phyloP scores from a whole-genome alignment of 2,329 filamentous ascomycete species.

The Leptographium wingfieldii region DNA sequence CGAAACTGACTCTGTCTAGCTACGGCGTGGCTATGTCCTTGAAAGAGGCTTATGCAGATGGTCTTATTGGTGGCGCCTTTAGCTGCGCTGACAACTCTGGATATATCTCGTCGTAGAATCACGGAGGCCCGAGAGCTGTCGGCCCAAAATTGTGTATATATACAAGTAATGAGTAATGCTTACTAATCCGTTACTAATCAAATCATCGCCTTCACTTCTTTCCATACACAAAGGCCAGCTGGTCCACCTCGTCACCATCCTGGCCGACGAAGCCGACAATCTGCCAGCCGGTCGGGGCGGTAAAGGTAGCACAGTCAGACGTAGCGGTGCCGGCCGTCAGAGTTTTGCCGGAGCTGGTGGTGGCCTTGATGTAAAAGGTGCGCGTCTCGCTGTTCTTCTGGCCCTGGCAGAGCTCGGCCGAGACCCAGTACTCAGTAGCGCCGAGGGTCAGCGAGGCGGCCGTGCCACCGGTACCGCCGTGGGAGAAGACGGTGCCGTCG shows the following conservation, averaged over 20 bases:
- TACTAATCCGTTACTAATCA: background rate
- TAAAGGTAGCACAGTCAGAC: constrained; percentile 30
- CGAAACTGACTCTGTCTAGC: constrained; percentile 16
- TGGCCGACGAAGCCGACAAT: constrained; percentile 42
- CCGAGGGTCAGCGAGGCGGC: constrained; percentile 29
- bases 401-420: constrained; percentile 37
- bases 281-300: constrained; percentile 34
- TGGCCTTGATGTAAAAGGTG: constrained; percentile 42
- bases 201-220: constrained; percentile 21
- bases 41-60: background rate
- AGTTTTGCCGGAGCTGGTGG: constrained; percentile 34
- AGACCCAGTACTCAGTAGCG: constrained; percentile 33
- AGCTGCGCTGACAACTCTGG: constrained; percentile 3
- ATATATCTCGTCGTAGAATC: background rate
- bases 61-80: background rate
- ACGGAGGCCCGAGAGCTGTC: too few species aligned
- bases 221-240: constrained; percentile 35
- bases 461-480: constrained; percentile 41
- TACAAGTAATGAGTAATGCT: background rate
- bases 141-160: background rate
- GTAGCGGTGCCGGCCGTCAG: constrained; percentile 33
- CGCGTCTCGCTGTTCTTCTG: constrained; percentile 32
- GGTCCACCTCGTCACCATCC: constrained; percentile 41
- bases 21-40: constrained; percentile 1
- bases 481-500: constrained; percentile 34